Base-by-base conservation (phyloP, 345 rosid genomes). In the Draba incana region DNA sequence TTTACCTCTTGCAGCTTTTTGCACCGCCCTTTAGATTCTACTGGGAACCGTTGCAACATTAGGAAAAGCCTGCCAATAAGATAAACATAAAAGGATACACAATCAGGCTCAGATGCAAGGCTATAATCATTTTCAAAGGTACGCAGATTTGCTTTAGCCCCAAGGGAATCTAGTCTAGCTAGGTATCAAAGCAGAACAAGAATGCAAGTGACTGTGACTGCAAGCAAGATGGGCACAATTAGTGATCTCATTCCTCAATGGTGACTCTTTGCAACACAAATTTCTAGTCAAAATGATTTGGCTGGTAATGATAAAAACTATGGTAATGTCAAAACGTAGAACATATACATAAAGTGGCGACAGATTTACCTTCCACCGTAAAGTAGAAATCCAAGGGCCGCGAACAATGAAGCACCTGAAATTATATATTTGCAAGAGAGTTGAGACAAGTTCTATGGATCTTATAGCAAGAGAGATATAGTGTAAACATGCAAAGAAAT, bases 21-120 rank as follows among this genome's bases (percentile, higher is more conserved):
- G 57, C 90, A 85, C 41, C 97, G 77, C 25, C 98, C 97, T 81
- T 88, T 90, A 62, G 97, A 90, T 84, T 92, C 98, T 14, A 92
- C 90, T 69, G 98, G 98, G 74, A 92, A 92, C 4, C 90, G 91
- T 81, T 83, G 90, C 81, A 92, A 76, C 98, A 92, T 92, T 68
- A 92, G 56, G 80, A 92, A 92, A 47, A 92, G 86, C 83, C 98
- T 92, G 83, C 73, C 53, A 85, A 20, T 30, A 70, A 75, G 15
- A 77, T 48, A 46, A 56, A 59, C 30, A 48, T 57, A 10, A n/a
- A 35, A 39, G 16, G 60, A 69, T 10, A 38, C 2, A 3, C 10
- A 16, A n/a, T 62, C 48, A 62, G 69, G 2, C 38, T 4, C 38
- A 48, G 23, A 46, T 54, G 16, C 44, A 62, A 73, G 2, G 38